Evolutionary conservation across 2,329 filamentous ascomycete genomes (phyloP).

Genomic region (Fusarium newnesense): DNA sequence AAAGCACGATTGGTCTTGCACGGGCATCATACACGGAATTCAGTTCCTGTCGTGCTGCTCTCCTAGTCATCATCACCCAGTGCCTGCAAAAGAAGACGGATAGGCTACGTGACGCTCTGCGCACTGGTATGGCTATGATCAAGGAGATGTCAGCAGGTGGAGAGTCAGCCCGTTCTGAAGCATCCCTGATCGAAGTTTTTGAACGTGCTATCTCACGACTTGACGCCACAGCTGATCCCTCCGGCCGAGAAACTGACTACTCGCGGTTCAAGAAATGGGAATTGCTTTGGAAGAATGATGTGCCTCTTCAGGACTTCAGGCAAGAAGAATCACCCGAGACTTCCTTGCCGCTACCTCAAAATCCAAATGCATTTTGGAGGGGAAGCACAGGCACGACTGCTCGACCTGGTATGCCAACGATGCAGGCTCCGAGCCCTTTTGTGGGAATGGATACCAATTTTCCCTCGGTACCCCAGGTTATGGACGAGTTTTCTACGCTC

Average conservation of each 20-base stretch:
- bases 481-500: conserved; percentile 51
- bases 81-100: conserved; percentile 52
- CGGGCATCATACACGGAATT: conserved; percentile 67
- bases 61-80: conserved; percentile 58
- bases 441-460: conserved; percentile 52
- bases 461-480: conserved; percentile 51
- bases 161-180: conserved; percentile 62
- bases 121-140: conserved; percentile 61
- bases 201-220: conserved; percentile 59
- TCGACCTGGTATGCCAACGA: conserved; percentile 40
- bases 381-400: conserved; percentile 31
- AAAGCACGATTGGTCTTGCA: conserved; percentile 62
- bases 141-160: conserved; percentile 64
- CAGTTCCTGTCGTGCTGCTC: conserved; percentile 63
- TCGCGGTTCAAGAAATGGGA: conserved; percentile 63
- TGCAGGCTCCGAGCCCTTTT: conserved; percentile 48
- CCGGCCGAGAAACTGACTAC: conserved; percentile 58
- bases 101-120: conserved; percentile 55
- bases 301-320: conserved; percentile 41
- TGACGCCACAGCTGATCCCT: conserved; percentile 54
- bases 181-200: conserved; percentile 63
- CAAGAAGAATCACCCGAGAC: conserved; percentile 41
- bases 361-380: conserved; percentile 39
- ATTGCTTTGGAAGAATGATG: conserved; percentile 58
- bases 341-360: conserved; percentile 38